These are phyloP conservation scores for Pichia sp. DNA, from an alignment of 1,139 yeast species.

Conservation along the genomic window DNA sequence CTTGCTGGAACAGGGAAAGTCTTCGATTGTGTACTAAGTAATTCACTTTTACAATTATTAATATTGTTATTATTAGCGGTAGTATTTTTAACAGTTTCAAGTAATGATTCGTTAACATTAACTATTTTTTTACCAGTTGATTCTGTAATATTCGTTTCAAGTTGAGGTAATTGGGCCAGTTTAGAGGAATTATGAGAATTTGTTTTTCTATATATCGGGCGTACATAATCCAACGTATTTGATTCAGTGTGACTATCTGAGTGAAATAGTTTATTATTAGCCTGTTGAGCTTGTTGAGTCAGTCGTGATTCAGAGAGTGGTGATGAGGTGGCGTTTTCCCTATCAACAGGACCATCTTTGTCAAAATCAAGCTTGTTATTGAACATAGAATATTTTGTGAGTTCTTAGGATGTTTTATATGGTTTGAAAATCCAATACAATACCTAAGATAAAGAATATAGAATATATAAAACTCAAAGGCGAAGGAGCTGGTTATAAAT, in stretches of 20 bases:
- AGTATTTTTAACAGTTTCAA: slow-evolving; percentile 6
- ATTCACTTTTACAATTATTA: not conserved
- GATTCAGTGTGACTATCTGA: not conserved
- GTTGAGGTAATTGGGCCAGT: slow-evolving; percentile 22
- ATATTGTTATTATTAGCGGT: not conserved
- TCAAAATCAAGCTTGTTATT: no score
- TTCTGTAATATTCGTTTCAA: slow-evolving; percentile 10
- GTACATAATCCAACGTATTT: slow-evolving; percentile 1
- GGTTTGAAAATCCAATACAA: no score
- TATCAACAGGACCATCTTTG: not conserved
- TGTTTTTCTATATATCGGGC: slow-evolving; percentile 10
- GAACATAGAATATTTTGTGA: no score
- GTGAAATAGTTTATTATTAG: no score
- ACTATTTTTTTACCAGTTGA: slow-evolving; percentile 1
- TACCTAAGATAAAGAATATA: no score
- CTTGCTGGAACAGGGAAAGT: not conserved
- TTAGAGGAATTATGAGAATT: slow-evolving; percentile 13
- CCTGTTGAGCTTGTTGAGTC: not conserved
- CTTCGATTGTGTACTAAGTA: slow-evolving; percentile 1
- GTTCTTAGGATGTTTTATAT: no score
- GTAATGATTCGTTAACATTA: slow-evolving; percentile 13
- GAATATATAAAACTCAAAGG: no score
- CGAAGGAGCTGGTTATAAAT: no score
- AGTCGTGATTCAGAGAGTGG: not conserved
- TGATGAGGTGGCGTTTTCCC: not conserved